Conservation (phyloP, 2,329 filamentous ascomycete genomes). For the Nigrospora osmanthi region DNA sequence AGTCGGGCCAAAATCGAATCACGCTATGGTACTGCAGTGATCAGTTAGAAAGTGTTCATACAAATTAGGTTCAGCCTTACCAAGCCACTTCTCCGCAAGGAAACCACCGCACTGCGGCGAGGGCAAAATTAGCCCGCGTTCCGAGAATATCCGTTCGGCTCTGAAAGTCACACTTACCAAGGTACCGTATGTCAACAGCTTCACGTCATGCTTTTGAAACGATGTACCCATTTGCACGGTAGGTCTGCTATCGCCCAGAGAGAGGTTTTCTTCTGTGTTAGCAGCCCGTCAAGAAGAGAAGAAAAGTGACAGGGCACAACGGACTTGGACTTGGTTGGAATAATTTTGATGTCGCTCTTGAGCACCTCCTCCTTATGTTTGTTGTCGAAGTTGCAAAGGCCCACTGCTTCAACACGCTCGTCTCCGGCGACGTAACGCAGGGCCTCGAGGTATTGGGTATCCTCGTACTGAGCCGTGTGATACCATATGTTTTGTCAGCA, state of each 20-base stretch:
- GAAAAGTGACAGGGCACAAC: not conserved
- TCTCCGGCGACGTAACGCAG: constrained; percentile 16
- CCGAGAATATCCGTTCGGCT: not conserved
- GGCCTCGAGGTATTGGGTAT: constrained; percentile 24
- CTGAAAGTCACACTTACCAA: constrained; percentile 14
- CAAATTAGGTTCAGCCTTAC: constrained; percentile 18
- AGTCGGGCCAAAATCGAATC: constrained; percentile 20
- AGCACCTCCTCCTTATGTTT: constrained; percentile 17
- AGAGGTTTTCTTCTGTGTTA: constrained; percentile 15
- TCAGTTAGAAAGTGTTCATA: constrained; percentile 15
- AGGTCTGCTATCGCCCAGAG: constrained; percentile 22
- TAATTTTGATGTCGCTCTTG: constrained; percentile 16
- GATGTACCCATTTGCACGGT: constrained; percentile 17
- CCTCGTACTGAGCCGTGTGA: constrained; percentile 16
- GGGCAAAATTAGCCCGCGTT: not conserved
- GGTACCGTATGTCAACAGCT: constrained; percentile 24
- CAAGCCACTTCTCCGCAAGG: constrained; percentile 23
- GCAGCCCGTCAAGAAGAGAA: not conserved
- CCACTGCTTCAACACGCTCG: constrained; percentile 20
- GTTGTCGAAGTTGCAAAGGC: constrained; percentile 26
- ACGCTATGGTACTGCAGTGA: constrained; percentile 20
- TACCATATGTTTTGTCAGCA: not conserved
- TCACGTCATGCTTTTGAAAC: constrained; percentile 19
- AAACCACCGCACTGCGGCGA: constrained; percentile 23
- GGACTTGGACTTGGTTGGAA: constrained; percentile 26